These are phyloP conservation scores for Hydrangea macrophylla DNA, from an alignment of 148 eudicot genomes.

Conservation along the genomic window DNA sequence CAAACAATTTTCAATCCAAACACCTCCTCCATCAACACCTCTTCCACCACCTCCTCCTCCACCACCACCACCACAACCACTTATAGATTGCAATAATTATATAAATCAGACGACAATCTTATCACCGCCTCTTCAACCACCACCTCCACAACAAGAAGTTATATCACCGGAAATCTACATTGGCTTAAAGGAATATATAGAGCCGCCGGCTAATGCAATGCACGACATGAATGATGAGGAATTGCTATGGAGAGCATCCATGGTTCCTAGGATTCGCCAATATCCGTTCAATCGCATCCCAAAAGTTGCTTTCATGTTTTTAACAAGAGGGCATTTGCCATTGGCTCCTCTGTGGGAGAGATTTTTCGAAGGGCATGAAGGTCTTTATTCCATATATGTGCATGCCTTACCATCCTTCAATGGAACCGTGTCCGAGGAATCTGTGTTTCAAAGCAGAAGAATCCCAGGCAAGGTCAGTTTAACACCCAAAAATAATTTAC, in stretches of 20 bases:
- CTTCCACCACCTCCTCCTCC: conserved; percentile 3
- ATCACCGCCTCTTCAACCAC: background rate
- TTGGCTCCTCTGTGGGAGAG: conserved; percentile 57
- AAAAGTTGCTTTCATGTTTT: conserved; percentile 58
- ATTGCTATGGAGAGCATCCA: too few relatives aligned
- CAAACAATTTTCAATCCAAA: background rate
- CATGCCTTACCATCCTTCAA: conserved; percentile 52
- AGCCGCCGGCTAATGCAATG: conserved; percentile 15
- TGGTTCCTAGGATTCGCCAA: conserved; percentile 24
- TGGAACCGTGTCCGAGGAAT: conserved; percentile 25
- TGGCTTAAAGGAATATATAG: conserved; percentile 10
- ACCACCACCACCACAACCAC: background rate
- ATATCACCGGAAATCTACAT: background rate
- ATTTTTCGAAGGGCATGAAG: conserved; percentile 56
- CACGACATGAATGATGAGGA: too few relatives aligned
- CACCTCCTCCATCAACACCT: background rate
- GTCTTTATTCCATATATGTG: conserved; percentile 48
- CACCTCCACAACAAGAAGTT: background rate
- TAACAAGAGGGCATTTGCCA: conserved; percentile 52
- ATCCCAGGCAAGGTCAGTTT: conserved; percentile 61
- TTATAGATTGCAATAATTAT: too few relatives aligned
- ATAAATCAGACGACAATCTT: background rate
- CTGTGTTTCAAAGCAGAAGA: conserved; percentile 51
- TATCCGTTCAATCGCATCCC: conserved; percentile 21
- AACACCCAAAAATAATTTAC: background rate